These are phyloP conservation scores for Atalantia buxifolia DNA, from an alignment of 345 rosid genomes.

Conservation along the genomic window DNA sequence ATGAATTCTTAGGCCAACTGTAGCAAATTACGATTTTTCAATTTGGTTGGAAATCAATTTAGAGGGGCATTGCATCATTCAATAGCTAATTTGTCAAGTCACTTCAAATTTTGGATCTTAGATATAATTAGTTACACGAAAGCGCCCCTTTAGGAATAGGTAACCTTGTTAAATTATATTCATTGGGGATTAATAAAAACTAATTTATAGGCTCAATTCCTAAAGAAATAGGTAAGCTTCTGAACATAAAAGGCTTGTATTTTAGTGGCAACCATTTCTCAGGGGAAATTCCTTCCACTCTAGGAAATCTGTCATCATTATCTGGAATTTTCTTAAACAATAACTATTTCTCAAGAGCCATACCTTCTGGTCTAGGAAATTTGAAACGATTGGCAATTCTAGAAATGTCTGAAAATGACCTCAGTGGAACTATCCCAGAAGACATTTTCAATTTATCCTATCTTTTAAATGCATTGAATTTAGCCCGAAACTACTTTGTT, in stretches of 20 bases:
- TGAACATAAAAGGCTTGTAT: not conserved
- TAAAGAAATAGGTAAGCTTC: not conserved
- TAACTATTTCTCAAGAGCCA: not conserved
- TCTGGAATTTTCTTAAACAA: not conserved
- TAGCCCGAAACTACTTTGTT: too few species aligned
- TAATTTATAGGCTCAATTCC: constrained; percentile 5
- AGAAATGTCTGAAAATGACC: constrained; percentile 18
- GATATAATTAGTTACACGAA: not conserved
- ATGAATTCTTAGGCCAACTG: too few species aligned
- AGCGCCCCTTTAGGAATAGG: constrained; percentile 7
- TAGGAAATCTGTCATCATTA: constrained; percentile 15
- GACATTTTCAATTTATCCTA: not conserved
- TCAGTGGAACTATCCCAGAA: constrained; percentile 26
- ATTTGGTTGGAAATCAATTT: not conserved
- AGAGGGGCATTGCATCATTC: constrained; percentile 13
- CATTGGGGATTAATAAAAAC: not conserved
- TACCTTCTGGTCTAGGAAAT: too few species aligned
- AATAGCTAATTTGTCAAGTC: constrained; percentile 9
- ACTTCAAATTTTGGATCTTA: not conserved
- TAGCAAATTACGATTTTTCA: not conserved
- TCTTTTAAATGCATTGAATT: too few species aligned
- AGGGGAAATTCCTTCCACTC: not conserved
- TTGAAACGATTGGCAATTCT: not conserved
- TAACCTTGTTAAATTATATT: not conserved
- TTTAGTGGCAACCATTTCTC: not conserved